phyloP scores from a whole-genome alignment of 176 grass and related monocot species.

The Luzula sylvatica region DNA sequence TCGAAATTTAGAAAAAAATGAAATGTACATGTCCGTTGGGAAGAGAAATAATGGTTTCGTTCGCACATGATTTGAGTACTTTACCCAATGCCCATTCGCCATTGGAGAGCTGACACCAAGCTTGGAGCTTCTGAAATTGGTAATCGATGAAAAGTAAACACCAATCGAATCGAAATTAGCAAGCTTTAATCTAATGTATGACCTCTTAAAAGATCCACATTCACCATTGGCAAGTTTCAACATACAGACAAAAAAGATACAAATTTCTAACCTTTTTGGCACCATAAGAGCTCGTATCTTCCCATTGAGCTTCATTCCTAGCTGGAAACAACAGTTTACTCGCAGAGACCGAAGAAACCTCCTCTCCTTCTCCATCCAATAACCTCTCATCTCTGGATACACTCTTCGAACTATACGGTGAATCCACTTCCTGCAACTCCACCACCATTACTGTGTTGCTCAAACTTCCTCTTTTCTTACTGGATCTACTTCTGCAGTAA shows the following conservation, averaged over 20 bases:
- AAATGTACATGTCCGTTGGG: slow-evolving; percentile 59
- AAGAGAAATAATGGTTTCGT: slow-evolving; percentile 67
- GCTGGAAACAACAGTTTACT: slow-evolving; percentile 15
- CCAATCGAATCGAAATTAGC: not conserved
- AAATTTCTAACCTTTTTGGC: slow-evolving; percentile 53
- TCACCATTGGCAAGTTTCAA: not conserved
- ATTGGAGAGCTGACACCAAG: slow-evolving; percentile 73
- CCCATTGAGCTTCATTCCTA: slow-evolving; percentile 46
- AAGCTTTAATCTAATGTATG: too few species aligned
- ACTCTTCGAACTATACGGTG: slow-evolving; percentile 68
- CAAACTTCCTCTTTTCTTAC: not conserved
- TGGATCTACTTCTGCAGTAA: slow-evolving; percentile 1
- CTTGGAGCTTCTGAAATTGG: slow-evolving; percentile 78
- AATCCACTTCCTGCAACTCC: slow-evolving; percentile 30
- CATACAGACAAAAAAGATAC: not conserved
- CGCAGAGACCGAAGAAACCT: slow-evolving; percentile 5
- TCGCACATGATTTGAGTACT: slow-evolving; percentile 55
- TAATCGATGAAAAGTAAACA: slow-evolving; percentile 2
- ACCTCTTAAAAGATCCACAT: too few species aligned
- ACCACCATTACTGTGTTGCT: slow-evolving; percentile 7
- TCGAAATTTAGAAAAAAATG: not conserved
- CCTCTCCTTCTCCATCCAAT: slow-evolving; percentile 15
- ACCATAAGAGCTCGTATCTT: slow-evolving; percentile 74
- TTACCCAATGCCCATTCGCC: slow-evolving; percentile 80
- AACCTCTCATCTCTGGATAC: slow-evolving; percentile 25